Base-by-base conservation (phyloP, 1,139 yeast species). In the Suhomyces atakaporum region DNA sequence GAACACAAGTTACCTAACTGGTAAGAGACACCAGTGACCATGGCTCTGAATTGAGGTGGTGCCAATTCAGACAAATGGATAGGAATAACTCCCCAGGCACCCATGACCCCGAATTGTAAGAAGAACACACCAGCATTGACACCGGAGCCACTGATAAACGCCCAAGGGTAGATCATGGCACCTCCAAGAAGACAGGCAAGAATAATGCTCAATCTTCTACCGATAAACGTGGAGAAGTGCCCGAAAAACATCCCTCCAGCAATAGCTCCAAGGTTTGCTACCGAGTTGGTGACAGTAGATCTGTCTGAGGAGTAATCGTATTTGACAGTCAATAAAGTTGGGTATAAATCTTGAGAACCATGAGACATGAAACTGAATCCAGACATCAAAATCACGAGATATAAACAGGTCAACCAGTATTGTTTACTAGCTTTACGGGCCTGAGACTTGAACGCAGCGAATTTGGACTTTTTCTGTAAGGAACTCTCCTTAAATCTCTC, bases 61-160 rank as follows among this genome's bases (percentile, higher is more conserved):
- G 92, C 76, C 46, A 86, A 70, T 61, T 85, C 95, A 2, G 86
- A 72, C 35, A 85, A 67, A 58, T 84, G 88, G 45, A 84, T 77
- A 37, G 95, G 95, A 47, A 84, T 74, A 30, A 84, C 85, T 49
- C 95, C 94, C 89, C 95, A 87, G 12, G 88, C 84, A 46, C 95
- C 95, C 61, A 85, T 95, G 33, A 86, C 92, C 48, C 80, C 80
- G 53, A 81, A 79, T 60, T 87, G 95, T 50, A 86, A 63, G 66
- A 83, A 84, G 62, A 85, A 86, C 2, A 73, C 92, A 40, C 86
- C 84, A 5, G 92, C 94, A 53, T 84, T 81, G 46, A 84, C 75
- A 23, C 80, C 86, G 23, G 60, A 49, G 42, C 69, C 69, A 12
- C 46, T 51, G 25, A 73, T 58, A 51, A 79, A 84, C 0, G 86